Evolutionary conservation across 805 yeast genomes (phyloP).

Genomic region (Ogataea methanolica): DNA sequence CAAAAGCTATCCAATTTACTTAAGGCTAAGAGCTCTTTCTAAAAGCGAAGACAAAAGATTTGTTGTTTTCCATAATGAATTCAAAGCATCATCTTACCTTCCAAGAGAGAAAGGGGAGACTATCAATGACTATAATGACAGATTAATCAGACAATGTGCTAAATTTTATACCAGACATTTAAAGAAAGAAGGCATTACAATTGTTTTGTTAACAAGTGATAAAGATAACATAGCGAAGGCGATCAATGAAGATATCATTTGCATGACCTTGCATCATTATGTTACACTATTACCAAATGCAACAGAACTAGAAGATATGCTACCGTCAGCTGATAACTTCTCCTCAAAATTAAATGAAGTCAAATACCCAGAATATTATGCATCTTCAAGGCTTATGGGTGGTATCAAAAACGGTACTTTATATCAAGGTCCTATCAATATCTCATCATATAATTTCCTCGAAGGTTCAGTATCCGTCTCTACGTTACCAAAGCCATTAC

Average conservation of each 20-base stretch:
- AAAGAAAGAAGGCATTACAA: conserved; percentile 35
- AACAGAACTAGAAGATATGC: conserved; percentile 69
- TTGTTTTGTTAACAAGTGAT: conserved; percentile 75
- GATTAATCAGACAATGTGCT: conserved; percentile 77
- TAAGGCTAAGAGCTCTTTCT: conserved; percentile 72
- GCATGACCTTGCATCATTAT: conserved; percentile 63
- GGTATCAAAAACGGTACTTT: conserved; percentile 85
- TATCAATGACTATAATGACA: conserved; percentile 85
- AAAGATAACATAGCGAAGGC: conserved; percentile 60
- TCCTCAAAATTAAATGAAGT: conserved; percentile 42
- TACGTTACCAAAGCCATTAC: conserved; percentile 73
- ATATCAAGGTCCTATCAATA: conserved; percentile 77
- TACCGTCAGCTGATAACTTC: conserved; percentile 52
- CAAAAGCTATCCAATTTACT: conserved; percentile 81
- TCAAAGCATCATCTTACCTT: conserved; percentile 64
- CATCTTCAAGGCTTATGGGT: conserved; percentile 80
- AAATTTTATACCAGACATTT: conserved; percentile 72
- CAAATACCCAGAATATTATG: conserved; percentile 70
- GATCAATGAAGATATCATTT: conserved; percentile 43
- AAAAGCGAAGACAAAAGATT: conserved; percentile 77
- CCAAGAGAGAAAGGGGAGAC: conserved; percentile 61
- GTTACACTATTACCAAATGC: conserved; percentile 65
- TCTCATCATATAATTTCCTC: conserved; percentile 80
- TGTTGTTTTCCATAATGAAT: conserved; percentile 91
- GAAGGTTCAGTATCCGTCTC: conserved; percentile 78